phyloP scores from a whole-genome alignment of 2,329 filamentous ascomycete species.

The Apiospora rasikravindrae region DNA sequence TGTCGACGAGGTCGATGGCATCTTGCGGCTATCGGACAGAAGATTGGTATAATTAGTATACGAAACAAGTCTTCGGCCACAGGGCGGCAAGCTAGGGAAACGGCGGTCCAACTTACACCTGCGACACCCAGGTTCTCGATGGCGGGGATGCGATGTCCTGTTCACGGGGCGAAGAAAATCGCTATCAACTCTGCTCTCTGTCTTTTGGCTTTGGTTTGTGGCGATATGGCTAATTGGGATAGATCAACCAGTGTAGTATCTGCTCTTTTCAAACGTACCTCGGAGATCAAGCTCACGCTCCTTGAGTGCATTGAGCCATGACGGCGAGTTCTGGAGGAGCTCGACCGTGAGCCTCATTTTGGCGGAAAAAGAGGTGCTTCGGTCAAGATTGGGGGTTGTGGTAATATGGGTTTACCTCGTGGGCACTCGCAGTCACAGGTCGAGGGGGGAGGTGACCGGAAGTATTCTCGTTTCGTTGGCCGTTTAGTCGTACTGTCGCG shows the following conservation, averaged over 20 bases:
- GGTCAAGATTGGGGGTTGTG: background rate
- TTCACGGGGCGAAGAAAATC: conserved; percentile 58
- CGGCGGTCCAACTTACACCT: conserved; percentile 65
- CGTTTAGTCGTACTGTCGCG: background rate
- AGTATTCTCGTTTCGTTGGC: background rate
- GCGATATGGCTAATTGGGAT: conserved; percentile 27
- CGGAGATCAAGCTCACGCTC: conserved; percentile 98
- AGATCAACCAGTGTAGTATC: conserved; percentile 81
- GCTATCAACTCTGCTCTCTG: conserved; percentile 82
- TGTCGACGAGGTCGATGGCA: conserved; percentile 97
- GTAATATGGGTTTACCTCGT: background rate
- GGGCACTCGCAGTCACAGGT: background rate
- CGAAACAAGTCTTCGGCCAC: background rate
- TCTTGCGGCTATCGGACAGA: conserved; percentile 75
- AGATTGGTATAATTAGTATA: conserved; percentile 19
- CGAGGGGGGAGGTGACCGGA: background rate
- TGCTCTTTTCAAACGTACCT: conserved; percentile 98
- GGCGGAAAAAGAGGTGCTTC: conserved; percentile 22
- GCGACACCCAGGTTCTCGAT: conserved; percentile 98
- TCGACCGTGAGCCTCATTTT: conserved; percentile 93
- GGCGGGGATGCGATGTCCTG: conserved; percentile 96
- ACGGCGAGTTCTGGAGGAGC: conserved; percentile 91
- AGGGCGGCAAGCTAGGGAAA: conserved; percentile 5
- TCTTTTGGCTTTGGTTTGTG: conserved; percentile 24
- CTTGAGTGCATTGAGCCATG: conserved; percentile 98